Evolutionary conservation across 768 basidiomycete genomes (phyloP).

Genomic region (Rhizopogon vinicolor): DNA sequence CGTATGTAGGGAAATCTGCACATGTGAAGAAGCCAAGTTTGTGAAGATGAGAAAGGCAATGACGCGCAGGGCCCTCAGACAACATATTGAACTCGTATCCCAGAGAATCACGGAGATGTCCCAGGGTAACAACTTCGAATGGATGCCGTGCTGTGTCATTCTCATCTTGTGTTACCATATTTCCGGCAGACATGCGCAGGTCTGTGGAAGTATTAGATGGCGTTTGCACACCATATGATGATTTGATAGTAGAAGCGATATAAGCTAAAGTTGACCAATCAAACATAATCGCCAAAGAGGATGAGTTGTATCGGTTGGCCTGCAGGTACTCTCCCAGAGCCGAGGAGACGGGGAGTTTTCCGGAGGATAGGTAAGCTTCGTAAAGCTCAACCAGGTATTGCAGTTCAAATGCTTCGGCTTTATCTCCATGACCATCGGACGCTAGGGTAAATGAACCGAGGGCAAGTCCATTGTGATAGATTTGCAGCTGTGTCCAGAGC

Average conservation of each 20-base stretch:
- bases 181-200: conserved; percentile 29
- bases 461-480: conserved; percentile 61
- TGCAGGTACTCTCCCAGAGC: conserved; percentile 49
- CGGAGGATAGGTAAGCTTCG: conserved; percentile 44
- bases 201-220: conserved; percentile 29
- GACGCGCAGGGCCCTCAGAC: conserved; percentile 46
- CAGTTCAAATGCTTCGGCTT: conserved; percentile 54
- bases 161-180: conserved; percentile 29
- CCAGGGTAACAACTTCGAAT: conserved; percentile 54
- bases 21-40: conserved; percentile 59
- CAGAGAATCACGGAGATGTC: conserved; percentile 57
- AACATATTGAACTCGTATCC: conserved; percentile 53
- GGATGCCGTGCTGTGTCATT: conserved; percentile 33
- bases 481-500: conserved; percentile 65
- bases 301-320: conserved; percentile 38
- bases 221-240: conserved; percentile 12
- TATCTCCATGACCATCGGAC: conserved; percentile 27
- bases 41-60: conserved; percentile 56
- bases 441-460: conserved; percentile 59
- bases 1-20: conserved; percentile 24
- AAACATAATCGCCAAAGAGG: conserved; percentile 52
- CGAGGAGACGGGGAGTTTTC: conserved; percentile 37
- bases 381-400: conserved; percentile 48
- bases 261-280: conserved; percentile 65
- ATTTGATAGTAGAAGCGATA: conserved; percentile 53